Conservation (phyloP, 2,329 filamentous ascomycete species). For the Didymella arachidicola region DNA sequence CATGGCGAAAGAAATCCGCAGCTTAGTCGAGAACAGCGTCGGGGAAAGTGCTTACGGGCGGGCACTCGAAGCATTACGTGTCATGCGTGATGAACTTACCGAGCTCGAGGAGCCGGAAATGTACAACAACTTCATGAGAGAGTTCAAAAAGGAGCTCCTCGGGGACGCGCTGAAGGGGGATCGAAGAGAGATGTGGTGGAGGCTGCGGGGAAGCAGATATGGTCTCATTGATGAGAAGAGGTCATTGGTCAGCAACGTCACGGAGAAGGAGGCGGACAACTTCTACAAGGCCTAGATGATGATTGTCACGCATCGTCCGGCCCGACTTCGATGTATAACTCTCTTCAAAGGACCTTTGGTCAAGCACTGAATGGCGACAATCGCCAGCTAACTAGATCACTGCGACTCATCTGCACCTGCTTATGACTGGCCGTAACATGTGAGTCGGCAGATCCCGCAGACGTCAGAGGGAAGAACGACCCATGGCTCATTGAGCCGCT, state of each 20-base stretch:
- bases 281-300: slow-evolving; percentile 39
- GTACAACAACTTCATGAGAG: slow-evolving; percentile 77
- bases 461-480: neutral
- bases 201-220: slow-evolving; percentile 70
- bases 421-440: too few relatives aligned
- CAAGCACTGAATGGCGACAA: too few relatives aligned
- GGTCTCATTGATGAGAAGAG: slow-evolving; percentile 74
- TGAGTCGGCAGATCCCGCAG: too few relatives aligned
- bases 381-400: too few relatives aligned
- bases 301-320: slow-evolving; percentile 28
- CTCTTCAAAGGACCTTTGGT: neutral
- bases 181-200: slow-evolving; percentile 82
- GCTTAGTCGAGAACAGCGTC: slow-evolving; percentile 74
- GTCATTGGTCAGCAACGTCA: slow-evolving; percentile 70
- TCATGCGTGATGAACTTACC: slow-evolving; percentile 79
- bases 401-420: too few relatives aligned
- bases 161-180: slow-evolving; percentile 77
- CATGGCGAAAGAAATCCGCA: slow-evolving; percentile 74
- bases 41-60: slow-evolving; percentile 77
- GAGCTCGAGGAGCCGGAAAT: slow-evolving; percentile 76
- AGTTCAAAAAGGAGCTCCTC: slow-evolving; percentile 76
- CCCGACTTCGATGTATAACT: slow-evolving; percentile 23
- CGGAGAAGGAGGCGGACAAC: slow-evolving; percentile 70
- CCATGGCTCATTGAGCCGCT: neutral
- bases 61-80: slow-evolving; percentile 76